Evolutionary conservation across 768 basidiomycete genomes (phyloP), one percentile per base, ranked within the genome.

Genomic region (Podaxis sp.): DNA sequence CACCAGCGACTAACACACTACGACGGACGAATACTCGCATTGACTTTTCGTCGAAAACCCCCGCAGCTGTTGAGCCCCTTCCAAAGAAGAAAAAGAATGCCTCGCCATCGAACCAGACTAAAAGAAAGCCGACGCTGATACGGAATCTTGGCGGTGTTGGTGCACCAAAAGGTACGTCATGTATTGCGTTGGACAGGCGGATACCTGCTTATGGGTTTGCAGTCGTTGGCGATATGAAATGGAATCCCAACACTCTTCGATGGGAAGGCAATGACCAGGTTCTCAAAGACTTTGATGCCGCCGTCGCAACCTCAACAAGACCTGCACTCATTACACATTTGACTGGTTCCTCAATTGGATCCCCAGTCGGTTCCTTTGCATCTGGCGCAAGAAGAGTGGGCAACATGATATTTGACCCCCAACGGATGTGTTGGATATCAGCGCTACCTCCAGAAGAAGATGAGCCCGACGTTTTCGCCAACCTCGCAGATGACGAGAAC

Each of bases 201-300:
- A 48, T 33, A 44, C 62, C 49, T 58, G 65, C 65, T 66, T 73
- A 49, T 57, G 4, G 38, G 33, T 13, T 59, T 65, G n/a, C 70
- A 96, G 96, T 94, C 52, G 85, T 96, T 62, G 95, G 95, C 22
- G 93, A 96, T 59, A 99, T 99, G 96, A 92, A 87, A 70, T 99
- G 95, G 93, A 99, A 99, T 75, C 96, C 96, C 44, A 79, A 76
- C 17, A 87, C 87, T 2, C 84, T 92, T 15, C 89, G 93, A 39
- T 99, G 96, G 96, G 96, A 99, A 80, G 96, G 96, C 57, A 99
- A 99, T 74, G 96, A 99, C 66, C 88, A 91, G 63, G 86, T 87
- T 15, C 82, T 98, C 33, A 88, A 91, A 63, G 95, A 95, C 60
- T 99, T 99, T 72, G 96, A 99, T 48, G 86, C 85, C 17, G 88